Conservation (phyloP, 192 early-diverging fungal genomes). For the Coemansia sp. region DNA sequence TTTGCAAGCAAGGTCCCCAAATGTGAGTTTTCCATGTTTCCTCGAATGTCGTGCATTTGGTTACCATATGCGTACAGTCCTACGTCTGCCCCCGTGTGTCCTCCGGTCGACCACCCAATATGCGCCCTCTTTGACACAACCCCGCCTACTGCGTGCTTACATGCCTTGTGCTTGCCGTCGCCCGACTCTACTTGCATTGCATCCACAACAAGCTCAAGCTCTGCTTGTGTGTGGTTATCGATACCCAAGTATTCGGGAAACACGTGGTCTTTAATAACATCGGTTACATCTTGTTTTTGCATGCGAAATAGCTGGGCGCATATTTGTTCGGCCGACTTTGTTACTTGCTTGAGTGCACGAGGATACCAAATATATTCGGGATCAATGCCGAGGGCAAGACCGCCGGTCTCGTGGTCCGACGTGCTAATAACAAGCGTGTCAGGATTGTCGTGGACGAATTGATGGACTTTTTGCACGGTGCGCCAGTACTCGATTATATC, state of each 20-base stretch:
- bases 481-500: constrained; percentile 62
- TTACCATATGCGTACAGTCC: constrained; percentile 68
- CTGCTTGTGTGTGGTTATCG: constrained; percentile 20
- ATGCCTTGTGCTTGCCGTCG: constrained; percentile 9
- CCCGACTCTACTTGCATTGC: background rate
- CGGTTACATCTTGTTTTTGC: background rate
- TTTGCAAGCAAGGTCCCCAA: constrained; percentile 60
- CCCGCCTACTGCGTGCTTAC: constrained; percentile 24
- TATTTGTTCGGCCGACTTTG: constrained; percentile 33
- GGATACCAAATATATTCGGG: constrained; percentile 60
- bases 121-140: constrained; percentile 34
- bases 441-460: constrained; percentile 51
- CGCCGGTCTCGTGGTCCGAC: constrained; percentile 68
- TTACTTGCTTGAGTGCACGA: constrained; percentile 23
- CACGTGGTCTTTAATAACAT: constrained; percentile 12
- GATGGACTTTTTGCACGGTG: constrained; percentile 48
- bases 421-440: constrained; percentile 58
- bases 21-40: constrained; percentile 69
- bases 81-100: constrained; percentile 92
- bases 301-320: constrained; percentile 12
- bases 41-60: constrained; percentile 45
- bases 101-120: constrained; percentile 75
- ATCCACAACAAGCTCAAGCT: constrained; percentile 9
- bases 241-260: constrained; percentile 41
- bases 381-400: constrained; percentile 53